Conservation (phyloP, 208 protist species). For the Leishmania lainsoni region DNA sequence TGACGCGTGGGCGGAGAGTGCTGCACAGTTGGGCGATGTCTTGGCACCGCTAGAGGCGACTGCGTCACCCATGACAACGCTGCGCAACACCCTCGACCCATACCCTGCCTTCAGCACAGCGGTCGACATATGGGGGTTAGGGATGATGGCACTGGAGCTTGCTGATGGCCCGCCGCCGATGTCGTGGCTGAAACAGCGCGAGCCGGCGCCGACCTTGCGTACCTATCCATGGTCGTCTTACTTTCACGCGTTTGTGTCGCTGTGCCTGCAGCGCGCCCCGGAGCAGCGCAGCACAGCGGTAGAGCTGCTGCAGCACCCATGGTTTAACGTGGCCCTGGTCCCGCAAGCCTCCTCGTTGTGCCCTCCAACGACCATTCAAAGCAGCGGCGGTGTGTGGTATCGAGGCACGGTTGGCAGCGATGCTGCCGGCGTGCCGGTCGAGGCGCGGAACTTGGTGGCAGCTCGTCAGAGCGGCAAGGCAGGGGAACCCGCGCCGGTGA, state of each 20-base stretch:
- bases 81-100: slow-evolving; percentile 35
- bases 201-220: slow-evolving; percentile 40
- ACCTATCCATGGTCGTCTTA: slow-evolving; percentile 43
- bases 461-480: background rate
- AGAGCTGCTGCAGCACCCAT: slow-evolving; percentile 76
- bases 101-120: slow-evolving; percentile 26
- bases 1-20: background rate
- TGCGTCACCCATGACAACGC: slow-evolving; percentile 16
- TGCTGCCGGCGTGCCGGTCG: background rate
- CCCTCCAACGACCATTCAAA: background rate
- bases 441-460: background rate
- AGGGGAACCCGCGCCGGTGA: background rate
- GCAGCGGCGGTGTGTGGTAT: background rate
- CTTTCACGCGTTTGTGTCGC: slow-evolving; percentile 69
- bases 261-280: slow-evolving; percentile 51
- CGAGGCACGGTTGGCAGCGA: background rate
- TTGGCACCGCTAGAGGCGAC: slow-evolving; percentile 6
- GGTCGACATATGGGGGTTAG: slow-evolving; percentile 77
- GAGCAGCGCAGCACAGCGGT: slow-evolving; percentile 49
- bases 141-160: slow-evolving; percentile 71
- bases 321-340: slow-evolving; percentile 64
- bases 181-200: slow-evolving; percentile 46
- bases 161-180: slow-evolving; percentile 52
- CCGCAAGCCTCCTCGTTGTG: slow-evolving; percentile 22
- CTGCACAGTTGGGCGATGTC: slow-evolving; percentile 12